phyloP scores from a whole-genome alignment of 371 early-diverging fungal genomes.

The Lichtheimia ramosa region DNA sequence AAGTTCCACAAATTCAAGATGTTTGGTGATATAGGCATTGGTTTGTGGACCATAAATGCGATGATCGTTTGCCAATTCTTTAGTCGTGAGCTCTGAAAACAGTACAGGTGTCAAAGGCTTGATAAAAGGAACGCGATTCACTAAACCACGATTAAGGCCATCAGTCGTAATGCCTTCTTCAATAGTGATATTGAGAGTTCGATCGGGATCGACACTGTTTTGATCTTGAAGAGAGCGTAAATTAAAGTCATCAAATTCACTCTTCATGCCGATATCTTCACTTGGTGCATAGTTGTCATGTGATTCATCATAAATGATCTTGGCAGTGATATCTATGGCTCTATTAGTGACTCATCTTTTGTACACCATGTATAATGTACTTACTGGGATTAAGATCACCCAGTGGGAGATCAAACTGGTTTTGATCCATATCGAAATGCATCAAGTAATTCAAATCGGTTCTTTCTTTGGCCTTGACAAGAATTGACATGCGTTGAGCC shows the following conservation, averaged over 20 bases:
- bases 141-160: slow-evolving; percentile 72
- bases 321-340: slow-evolving; percentile 38
- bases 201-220: slow-evolving; percentile 35
- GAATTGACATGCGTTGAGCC: slow-evolving; percentile 67
- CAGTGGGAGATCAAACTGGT: slow-evolving; percentile 68
- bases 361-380: background rate
- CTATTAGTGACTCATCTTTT: background rate
- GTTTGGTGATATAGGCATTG: slow-evolving; percentile 48
- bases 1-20: slow-evolving; percentile 40
- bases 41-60: slow-evolving; percentile 63
- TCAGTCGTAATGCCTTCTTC: slow-evolving; percentile 62
- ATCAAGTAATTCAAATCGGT: slow-evolving; percentile 62
- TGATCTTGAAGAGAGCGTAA: slow-evolving; percentile 42
- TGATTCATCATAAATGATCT: slow-evolving; percentile 46
- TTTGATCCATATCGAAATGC: slow-evolving; percentile 74
- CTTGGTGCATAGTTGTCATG: slow-evolving; percentile 34
- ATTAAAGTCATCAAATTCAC: slow-evolving; percentile 47
- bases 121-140: slow-evolving; percentile 71
- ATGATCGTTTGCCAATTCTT: slow-evolving; percentile 41
- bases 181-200: slow-evolving; percentile 51
- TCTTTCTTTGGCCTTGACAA: slow-evolving; percentile 61
- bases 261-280: slow-evolving; percentile 24
- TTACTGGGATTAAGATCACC: slow-evolving; percentile 43
- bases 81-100: slow-evolving; percentile 60
- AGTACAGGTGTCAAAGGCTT: slow-evolving; percentile 62